Conservation (phyloP, 768 basidiomycete species). For the Scleroderma bovista region DNA sequence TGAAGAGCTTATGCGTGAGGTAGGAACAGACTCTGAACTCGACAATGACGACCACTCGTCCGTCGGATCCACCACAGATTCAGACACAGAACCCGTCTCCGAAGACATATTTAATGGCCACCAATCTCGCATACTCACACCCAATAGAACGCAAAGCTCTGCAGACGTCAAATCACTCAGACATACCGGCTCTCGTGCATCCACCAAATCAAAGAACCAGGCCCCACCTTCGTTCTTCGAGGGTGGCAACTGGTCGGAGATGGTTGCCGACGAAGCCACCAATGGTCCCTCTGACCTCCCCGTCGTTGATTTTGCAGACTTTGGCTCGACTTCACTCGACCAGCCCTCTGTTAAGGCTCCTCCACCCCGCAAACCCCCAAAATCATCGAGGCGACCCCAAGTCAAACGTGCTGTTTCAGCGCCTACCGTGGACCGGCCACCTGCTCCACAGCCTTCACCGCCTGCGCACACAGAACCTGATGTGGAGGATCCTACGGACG, state of each 20-base stretch:
- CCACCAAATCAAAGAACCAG: conserved; percentile 25
- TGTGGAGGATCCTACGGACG: conserved; percentile 15
- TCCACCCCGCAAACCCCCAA: conserved; percentile 39
- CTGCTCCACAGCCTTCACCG: conserved; percentile 5
- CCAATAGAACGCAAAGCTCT: conserved; percentile 61
- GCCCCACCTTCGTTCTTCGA: conserved; percentile 52
- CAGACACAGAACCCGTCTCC: conserved; percentile 65
- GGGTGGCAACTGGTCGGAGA: conserved; percentile 71
- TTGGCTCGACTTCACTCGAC: conserved; percentile 28
- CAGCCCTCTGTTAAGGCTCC: conserved; percentile 35
- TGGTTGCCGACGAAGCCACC: conserved; percentile 71
- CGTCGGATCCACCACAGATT: conserved; percentile 55
- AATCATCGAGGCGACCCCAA: conserved; percentile 33
- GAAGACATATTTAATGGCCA: conserved; percentile 51
- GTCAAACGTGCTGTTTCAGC: conserved; percentile 31
- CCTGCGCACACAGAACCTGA: conserved; percentile 11
- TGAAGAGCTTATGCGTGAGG: conserved; percentile 72
- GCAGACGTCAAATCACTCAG: conserved; percentile 31
- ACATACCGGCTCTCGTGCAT: conserved; percentile 19
- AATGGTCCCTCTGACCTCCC: conserved; percentile 65
- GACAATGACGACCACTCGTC: conserved; percentile 60
- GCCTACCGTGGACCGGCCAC: conserved; percentile 25
- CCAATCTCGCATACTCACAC: conserved; percentile 52
- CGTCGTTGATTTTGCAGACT: conserved; percentile 75
- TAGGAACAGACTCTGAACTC: conserved; percentile 62